These are phyloP conservation scores for Barnettozyma sucrosica DNA, from an alignment of 805 yeast species.

Conservation along the genomic window DNA sequence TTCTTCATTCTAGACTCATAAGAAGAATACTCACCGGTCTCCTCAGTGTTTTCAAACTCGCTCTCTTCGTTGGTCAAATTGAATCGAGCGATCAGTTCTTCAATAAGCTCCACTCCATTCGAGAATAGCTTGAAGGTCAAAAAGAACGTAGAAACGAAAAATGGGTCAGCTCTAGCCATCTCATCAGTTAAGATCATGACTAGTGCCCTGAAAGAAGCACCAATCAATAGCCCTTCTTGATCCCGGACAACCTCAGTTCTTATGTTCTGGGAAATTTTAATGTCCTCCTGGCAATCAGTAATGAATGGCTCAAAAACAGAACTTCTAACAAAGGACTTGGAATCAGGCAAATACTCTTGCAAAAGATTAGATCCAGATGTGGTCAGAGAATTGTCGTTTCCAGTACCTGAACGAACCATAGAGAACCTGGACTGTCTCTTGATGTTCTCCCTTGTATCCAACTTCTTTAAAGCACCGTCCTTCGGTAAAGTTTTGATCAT, in stretches of 20 bases:
- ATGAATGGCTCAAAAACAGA: constrained; percentile 33
- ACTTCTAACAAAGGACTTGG: constrained; percentile 30
- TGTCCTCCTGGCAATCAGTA: constrained; percentile 22
- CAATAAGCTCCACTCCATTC: constrained; percentile 58
- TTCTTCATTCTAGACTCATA: constrained; percentile 37
- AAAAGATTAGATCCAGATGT: constrained; percentile 29
- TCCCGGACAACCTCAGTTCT: constrained; percentile 47
- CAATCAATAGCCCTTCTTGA: constrained; percentile 47
- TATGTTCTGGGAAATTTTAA: constrained; percentile 13
- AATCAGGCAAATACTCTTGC: constrained; percentile 31
- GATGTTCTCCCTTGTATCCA: constrained; percentile 16
- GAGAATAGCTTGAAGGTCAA: constrained; percentile 71
- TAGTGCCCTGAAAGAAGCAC: constrained; percentile 67
- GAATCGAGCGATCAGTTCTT: constrained; percentile 60
- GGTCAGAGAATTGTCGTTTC: constrained; percentile 17
- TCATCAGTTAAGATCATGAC: constrained; percentile 66
- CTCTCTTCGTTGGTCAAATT: constrained; percentile 39
- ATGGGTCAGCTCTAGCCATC: constrained; percentile 52
- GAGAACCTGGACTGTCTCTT: constrained; percentile 31
- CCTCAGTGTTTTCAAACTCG: constrained; percentile 28
- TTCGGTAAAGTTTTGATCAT: constrained; percentile 38
- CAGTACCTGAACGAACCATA: constrained; percentile 28
- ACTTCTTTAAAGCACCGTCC: constrained; percentile 22
- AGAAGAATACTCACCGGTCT: constrained; percentile 34
- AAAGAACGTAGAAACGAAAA: constrained; percentile 69